phyloP scores from a whole-genome alignment of 2,329 filamentous ascomycete species.

The Thyridium curvatum region DNA sequence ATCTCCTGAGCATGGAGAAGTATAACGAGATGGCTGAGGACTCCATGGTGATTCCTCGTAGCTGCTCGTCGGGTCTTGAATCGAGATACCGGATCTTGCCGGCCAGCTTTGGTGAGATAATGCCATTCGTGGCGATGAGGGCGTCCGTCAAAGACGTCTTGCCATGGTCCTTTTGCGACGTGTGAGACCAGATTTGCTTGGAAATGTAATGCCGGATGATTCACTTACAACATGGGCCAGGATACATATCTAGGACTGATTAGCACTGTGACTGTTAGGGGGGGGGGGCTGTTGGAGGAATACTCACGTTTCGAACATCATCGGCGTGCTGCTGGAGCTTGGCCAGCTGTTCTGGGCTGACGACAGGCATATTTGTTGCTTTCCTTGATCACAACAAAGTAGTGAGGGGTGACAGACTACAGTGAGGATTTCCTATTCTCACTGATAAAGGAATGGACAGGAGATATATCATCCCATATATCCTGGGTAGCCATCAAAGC shows the following conservation, averaged over 20 bases:
- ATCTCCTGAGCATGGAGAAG: slow-evolving; percentile 82
- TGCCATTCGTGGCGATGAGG: slow-evolving; percentile 95
- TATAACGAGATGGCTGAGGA: slow-evolving; percentile 95
- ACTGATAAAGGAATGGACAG: too few relatives aligned
- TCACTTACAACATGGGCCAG: slow-evolving; percentile 68
- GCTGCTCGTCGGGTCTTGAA: slow-evolving; percentile 91
- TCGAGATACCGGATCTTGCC: slow-evolving; percentile 98
- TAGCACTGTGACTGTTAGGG: slow-evolving; percentile 6
- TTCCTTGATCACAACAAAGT: not conserved
- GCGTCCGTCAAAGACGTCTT: slow-evolving; percentile 97
- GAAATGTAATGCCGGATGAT: not conserved
- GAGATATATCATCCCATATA: too few relatives aligned
- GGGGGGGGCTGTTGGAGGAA: not conserved
- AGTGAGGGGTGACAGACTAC: too few relatives aligned
- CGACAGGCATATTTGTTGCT: slow-evolving; percentile 70
- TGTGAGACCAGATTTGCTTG: not conserved
- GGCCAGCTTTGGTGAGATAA: slow-evolving; percentile 95
- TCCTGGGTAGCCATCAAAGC: too few relatives aligned
- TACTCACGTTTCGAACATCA: slow-evolving; percentile 82
- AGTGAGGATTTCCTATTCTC: too few relatives aligned
- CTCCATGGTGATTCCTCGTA: slow-evolving; percentile 98
- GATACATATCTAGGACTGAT: slow-evolving; percentile 68
- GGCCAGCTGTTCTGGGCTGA: slow-evolving; percentile 84
- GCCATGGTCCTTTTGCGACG: slow-evolving; percentile 63
- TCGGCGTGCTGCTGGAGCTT: slow-evolving; percentile 81